phyloP scores from a whole-genome alignment of 2,329 filamentous ascomycete genomes.

The Trichoderma koningii region DNA sequence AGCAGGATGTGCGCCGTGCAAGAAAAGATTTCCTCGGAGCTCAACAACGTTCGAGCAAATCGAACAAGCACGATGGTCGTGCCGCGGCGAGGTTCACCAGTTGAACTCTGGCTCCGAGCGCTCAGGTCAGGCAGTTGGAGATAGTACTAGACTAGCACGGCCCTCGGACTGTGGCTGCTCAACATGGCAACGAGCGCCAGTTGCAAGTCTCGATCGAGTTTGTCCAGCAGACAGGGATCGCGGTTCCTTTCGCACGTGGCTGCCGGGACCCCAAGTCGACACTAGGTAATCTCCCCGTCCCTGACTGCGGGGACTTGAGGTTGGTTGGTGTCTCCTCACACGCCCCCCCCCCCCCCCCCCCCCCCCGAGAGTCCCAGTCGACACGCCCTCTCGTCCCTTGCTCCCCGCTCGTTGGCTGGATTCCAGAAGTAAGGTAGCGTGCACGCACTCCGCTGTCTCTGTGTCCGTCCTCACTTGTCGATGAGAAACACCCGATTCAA shows the following conservation, averaged over 20 bases:
- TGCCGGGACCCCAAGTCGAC: slow-evolving; percentile 29
- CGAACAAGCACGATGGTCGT: slow-evolving; percentile 5
- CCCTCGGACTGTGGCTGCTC: not conserved
- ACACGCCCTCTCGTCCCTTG: slow-evolving; percentile 2
- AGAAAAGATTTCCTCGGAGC: not conserved
- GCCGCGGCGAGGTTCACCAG: slow-evolving; percentile 6
- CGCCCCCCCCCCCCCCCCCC: not conserved
- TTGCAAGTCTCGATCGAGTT: slow-evolving; percentile 26
- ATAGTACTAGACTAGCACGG: no score
- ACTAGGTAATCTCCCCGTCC: slow-evolving; percentile 29
- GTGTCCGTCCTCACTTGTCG: not conserved
- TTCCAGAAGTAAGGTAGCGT: slow-evolving; percentile 19
- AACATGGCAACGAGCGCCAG: slow-evolving; percentile 26
- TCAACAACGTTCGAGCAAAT: not conserved
- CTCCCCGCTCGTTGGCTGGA: slow-evolving; percentile 3
- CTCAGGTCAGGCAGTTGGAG: slow-evolving; percentile 1
- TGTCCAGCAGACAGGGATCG: slow-evolving; percentile 21
- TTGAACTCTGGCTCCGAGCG: slow-evolving; percentile 2
- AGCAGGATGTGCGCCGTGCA: not conserved
- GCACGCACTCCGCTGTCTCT: not conserved
- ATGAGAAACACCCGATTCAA: not conserved
- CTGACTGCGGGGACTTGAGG: slow-evolving; percentile 13
- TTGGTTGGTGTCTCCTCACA: slow-evolving; percentile 7
- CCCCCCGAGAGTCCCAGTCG: not conserved
- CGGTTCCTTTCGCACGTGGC: slow-evolving; percentile 31